Evolutionary conservation across 106 monocot genomes (phyloP), one percentile per base, ranked within the genome.

Genomic region (Apostasia shenzhenica): DNA sequence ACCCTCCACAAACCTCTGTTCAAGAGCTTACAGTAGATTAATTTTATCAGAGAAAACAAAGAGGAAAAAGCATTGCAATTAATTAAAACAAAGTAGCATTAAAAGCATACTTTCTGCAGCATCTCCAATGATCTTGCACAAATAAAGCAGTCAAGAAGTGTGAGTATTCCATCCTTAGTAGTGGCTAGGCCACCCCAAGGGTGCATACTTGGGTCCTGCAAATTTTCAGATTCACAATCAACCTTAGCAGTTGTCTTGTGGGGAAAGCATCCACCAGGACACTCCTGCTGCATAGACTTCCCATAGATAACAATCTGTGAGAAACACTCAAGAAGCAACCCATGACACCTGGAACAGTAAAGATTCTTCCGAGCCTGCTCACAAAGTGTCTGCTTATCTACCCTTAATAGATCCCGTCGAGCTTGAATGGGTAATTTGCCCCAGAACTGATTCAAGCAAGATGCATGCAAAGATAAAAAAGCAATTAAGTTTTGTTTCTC

Each of bases 301-400:
- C 86, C 86, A 70, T 85, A 84, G 74, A 84, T 77, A 41, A 95
- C 77, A 65, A 92, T 89, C 78, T 95, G 95, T 41, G 86, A 81
- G 69, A 84, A 97, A n/a, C 84, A 78, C 70, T 97, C 92, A 54
- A 97, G 81, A 68, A 97, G 89, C 70, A 95, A 63, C 41, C 97
- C 97, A 77, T 97, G 92, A 85, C 97, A 97, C 68, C 97, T 82
- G 1, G 97, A 97, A 46, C 97, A 97, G 73, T 97, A 97, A 6
- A 97, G 86, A 48, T 97, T 92, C 77, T 87, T 97, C 3, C 97
- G 79, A 48, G 83, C 92, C 70, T 87, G 89, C 73, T 97, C 97
- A 73, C 86, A 87, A 50, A 97, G 69, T 40, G 86, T 80, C 60
- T 97, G 97, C 72, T 97, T 97, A 78, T 97, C 97, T 49, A 97